These are phyloP conservation scores for Ceriops zippeliana DNA, from an alignment of 345 rosid species.

Conservation along the genomic window DNA sequence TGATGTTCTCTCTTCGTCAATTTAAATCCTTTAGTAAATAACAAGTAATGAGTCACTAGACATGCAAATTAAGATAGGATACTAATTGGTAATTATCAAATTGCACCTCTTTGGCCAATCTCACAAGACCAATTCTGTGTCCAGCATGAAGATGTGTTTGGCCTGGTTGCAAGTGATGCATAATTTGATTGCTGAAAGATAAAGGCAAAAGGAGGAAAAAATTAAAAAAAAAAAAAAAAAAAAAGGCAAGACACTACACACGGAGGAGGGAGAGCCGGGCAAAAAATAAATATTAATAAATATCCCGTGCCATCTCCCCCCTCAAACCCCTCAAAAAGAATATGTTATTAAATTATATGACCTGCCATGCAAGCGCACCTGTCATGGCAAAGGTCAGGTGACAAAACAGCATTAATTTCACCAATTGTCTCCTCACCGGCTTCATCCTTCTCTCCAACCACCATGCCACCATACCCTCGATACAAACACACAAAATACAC, in stretches of 20 bases:
- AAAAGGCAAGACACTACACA: background rate
- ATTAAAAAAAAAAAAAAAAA: too few species aligned
- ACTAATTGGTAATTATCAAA: too few species aligned
- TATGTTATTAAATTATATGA: constrained; percentile 24
- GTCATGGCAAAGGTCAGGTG: constrained; percentile 35
- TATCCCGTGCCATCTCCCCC: constrained; percentile 46
- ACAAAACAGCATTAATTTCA: background rate
- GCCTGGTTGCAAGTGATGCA: background rate
- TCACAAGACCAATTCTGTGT: too few species aligned
- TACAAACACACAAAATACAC: too few species aligned
- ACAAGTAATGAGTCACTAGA: too few species aligned
- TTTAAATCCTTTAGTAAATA: too few species aligned
- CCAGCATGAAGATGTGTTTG: background rate
- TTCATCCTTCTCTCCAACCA: background rate
- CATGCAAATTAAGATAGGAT: too few species aligned
- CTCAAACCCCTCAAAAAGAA: background rate
- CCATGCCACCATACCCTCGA: background rate
- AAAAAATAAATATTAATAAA: background rate
- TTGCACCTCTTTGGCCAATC: background rate
- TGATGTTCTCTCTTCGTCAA: too few species aligned
- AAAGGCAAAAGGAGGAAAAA: too few species aligned
- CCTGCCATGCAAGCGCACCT: constrained; percentile 44
- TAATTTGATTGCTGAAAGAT: background rate
- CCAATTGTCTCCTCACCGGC: background rate
- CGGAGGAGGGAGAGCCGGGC: constrained; percentile 41